A percentile compares a stretch with the other conserved stretches of the same genome.
phyloP scores from a whole-genome alignment of 441 rosid species.

The Brassica balearica region DNA sequence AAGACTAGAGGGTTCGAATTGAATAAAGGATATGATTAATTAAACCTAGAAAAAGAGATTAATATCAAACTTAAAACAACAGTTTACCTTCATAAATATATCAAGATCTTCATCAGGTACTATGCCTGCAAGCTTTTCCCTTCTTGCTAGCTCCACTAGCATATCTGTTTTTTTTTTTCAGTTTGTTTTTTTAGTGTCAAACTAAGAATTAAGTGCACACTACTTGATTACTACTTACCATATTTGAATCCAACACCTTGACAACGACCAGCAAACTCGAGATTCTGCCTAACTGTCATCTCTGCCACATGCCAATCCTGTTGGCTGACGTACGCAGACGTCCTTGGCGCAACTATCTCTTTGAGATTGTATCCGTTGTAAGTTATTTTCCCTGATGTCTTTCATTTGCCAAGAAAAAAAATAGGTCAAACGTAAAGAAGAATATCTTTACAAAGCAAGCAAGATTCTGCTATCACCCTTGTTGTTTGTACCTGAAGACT shows the following conservation, averaged over 20 bases:
- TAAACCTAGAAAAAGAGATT: constrained; percentile 11
- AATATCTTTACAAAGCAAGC: too few species aligned
- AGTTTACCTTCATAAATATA: constrained; percentile 93
- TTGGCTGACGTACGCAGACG: constrained; percentile 97
- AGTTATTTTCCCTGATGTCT: constrained; percentile 83
- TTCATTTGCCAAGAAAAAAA: constrained; percentile 32
- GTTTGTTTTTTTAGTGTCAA: constrained; percentile 31
- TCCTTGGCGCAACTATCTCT: constrained; percentile 91
- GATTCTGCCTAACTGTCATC: constrained; percentile 93
- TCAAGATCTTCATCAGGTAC: constrained; percentile 99
- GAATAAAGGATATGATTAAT: constrained; percentile 30
- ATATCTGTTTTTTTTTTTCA: constrained; percentile 62
- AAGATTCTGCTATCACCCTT: too few species aligned
- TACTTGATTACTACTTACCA: constrained; percentile 56
- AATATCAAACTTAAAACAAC: constrained; percentile 30
- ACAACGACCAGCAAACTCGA: constrained; percentile 91
- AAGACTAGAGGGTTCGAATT: constrained; percentile 57
- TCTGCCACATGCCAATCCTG: constrained; percentile 95
- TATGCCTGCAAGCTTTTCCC: constrained; percentile 91
- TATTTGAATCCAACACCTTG: constrained; percentile 97
- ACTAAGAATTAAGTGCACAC: constrained; percentile 16
- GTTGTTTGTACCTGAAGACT: constrained; percentile 66
- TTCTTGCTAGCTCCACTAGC: constrained; percentile 92
- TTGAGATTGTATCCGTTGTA: constrained; percentile 81
- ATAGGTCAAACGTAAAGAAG: background rate